These are phyloP conservation scores for Petunia axillaris DNA, from an alignment of 257 asterid species.

Conservation along the genomic window DNA sequence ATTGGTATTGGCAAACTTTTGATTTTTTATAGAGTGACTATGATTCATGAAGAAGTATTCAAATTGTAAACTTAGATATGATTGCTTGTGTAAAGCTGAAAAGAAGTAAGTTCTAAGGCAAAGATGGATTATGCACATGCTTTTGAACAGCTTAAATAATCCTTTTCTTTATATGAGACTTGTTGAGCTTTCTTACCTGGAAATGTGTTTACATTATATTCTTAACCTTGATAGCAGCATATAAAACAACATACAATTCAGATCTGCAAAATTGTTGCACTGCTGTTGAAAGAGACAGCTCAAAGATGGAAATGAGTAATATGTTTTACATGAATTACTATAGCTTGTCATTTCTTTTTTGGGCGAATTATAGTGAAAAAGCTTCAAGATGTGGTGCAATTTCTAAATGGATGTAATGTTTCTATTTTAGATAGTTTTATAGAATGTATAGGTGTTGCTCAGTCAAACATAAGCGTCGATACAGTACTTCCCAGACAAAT, in stretches of 20 bases:
- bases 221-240: constrained; percentile 8
- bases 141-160: not conserved
- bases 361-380: not conserved
- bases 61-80: not conserved
- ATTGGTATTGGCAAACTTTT: not conserved
- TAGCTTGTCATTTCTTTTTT: not conserved
- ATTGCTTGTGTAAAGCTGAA: constrained; percentile 12
- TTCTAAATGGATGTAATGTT: constrained; percentile 7
- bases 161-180: constrained; percentile 21
- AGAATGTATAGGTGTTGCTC: not conserved
- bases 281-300: constrained; percentile 7
- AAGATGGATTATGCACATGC: not conserved
- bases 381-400: not conserved
- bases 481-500: not conserved
- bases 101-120: not conserved
- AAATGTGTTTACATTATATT: constrained; percentile 14
- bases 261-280: not conserved
- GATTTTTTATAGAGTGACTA: constrained; percentile 9
- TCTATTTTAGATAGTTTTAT: not conserved
- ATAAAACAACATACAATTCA: not conserved
- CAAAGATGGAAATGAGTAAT: not conserved
- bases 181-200: constrained; percentile 19
- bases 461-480: not conserved
- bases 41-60: not conserved
- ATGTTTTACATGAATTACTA: not conserved